Conservation (phyloP, 2,329 filamentous ascomycete species). For the Gliomastix tumulicola region DNA sequence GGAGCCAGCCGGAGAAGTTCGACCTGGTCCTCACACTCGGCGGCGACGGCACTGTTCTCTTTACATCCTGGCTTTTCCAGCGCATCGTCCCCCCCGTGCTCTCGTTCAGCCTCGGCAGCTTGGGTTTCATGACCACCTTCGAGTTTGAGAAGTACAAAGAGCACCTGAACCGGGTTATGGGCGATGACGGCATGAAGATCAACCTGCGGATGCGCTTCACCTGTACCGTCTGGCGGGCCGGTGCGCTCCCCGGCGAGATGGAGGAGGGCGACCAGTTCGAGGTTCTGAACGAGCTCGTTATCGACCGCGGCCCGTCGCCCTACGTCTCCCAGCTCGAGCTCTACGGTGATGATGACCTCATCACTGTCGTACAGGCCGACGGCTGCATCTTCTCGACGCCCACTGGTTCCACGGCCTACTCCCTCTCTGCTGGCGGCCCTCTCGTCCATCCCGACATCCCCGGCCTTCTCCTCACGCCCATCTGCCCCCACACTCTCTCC, state of each 20-base stretch:
- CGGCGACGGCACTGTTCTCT: slow-evolving; percentile 80
- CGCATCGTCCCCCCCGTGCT: slow-evolving; percentile 78
- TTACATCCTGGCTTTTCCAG: slow-evolving; percentile 90
- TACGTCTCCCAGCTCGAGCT: slow-evolving; percentile 97
- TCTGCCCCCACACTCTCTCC: slow-evolving; percentile 93
- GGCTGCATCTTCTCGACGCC: slow-evolving; percentile 97
- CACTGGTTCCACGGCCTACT: slow-evolving; percentile 92
- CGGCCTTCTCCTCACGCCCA: slow-evolving; percentile 91
- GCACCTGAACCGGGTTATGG: slow-evolving; percentile 85
- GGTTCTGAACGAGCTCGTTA: slow-evolving; percentile 96
- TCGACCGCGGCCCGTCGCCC: slow-evolving; percentile 91
- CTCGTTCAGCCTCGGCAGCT: slow-evolving; percentile 75
- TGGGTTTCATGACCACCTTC: slow-evolving; percentile 85
- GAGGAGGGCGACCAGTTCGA: slow-evolving; percentile 95
- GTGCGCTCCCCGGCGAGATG: slow-evolving; percentile 48
- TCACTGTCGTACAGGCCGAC: slow-evolving; percentile 94
- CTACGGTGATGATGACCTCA: slow-evolving; percentile 88
- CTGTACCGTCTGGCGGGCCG: slow-evolving; percentile 85
- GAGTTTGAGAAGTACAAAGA: slow-evolving; percentile 83
- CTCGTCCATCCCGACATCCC: slow-evolving; percentile 96
- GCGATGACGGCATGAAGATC: slow-evolving; percentile 90
- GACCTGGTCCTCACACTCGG: slow-evolving; percentile 87
- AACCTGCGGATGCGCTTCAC: slow-evolving; percentile 99
- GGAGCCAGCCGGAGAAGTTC: slow-evolving; percentile 88
- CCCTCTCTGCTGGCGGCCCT: slow-evolving; percentile 88